Evolutionary conservation across 306 rosid species (phyloP).

Genomic region (Trichosanthes cucumerina): DNA sequence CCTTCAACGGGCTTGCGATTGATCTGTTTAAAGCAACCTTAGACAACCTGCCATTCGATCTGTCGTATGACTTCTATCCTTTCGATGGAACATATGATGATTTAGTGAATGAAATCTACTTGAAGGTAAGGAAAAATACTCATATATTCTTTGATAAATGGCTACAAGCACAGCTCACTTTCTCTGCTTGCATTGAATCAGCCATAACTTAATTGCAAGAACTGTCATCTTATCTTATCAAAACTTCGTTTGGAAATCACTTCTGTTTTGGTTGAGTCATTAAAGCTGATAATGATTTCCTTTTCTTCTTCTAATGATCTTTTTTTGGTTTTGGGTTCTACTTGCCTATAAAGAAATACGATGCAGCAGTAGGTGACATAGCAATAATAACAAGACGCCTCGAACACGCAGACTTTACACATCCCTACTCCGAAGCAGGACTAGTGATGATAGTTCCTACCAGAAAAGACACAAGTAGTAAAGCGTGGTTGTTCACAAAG

Average conservation of each 20-base stretch:
- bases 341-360: slow-evolving; percentile 19
- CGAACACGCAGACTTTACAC: slow-evolving; percentile 28
- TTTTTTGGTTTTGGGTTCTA: not conserved
- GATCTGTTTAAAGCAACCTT: slow-evolving; percentile 23
- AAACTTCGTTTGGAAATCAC: not conserved
- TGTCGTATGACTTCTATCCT: slow-evolving; percentile 11
- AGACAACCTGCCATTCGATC: slow-evolving; percentile 16
- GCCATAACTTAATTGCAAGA: not conserved
- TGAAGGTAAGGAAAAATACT: slow-evolving; percentile 1
- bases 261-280: not conserved
- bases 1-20: slow-evolving; percentile 23
- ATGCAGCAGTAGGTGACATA: slow-evolving; percentile 40
- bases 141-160: not conserved
- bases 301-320: not conserved
- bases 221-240: not conserved
- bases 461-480: slow-evolving; percentile 10
- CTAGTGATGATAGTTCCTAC: slow-evolving; percentile 37
- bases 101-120: slow-evolving; percentile 24
- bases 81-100: slow-evolving; percentile 32
- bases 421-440: slow-evolving; percentile 37
- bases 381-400: slow-evolving; percentile 18
- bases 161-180: not conserved
- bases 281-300: not conserved
- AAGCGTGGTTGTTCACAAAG: slow-evolving; percentile 29
- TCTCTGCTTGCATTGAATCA: not conserved